phyloP scores from a whole-genome alignment of 2,329 filamentous ascomycete genomes.

The Alternaria sp. region DNA sequence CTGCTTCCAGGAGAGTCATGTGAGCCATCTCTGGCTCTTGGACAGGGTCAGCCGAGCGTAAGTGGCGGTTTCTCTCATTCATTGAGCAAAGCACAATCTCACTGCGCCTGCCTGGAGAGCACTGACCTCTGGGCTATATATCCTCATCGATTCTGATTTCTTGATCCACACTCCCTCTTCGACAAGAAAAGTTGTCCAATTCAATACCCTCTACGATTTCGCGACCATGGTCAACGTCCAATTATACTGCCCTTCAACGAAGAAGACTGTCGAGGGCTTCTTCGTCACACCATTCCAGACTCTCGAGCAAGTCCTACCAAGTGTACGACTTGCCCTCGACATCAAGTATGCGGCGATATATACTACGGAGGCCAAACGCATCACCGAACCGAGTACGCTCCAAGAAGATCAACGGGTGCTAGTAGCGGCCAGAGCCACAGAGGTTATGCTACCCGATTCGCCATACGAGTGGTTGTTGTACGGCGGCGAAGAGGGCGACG shows the following conservation, averaged over 20 bases:
- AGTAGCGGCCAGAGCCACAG: not conserved
- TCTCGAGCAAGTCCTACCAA: conserved; percentile 16
- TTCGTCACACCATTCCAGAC: conserved; percentile 15
- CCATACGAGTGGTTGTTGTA: conserved; percentile 6
- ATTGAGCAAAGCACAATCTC: not conserved
- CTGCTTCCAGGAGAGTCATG: not conserved
- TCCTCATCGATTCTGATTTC: no score
- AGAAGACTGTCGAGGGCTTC: conserved; percentile 7
- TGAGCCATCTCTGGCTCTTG: not conserved
- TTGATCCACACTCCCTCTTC: not conserved
- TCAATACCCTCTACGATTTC: not conserved
- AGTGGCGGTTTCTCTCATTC: not conserved
- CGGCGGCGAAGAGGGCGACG: conserved; percentile 14
- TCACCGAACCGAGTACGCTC: conserved; percentile 11
- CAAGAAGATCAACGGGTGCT: conserved; percentile 17
- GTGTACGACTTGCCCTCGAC: conserved; percentile 14
- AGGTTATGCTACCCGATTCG: conserved; percentile 17
- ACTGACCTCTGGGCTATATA: not conserved
- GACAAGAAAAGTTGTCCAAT: not conserved
- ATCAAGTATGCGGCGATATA: conserved; percentile 15
- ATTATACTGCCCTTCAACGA: conserved; percentile 14
- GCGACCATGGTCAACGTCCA: conserved; percentile 7
- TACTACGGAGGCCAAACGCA: conserved; percentile 11
- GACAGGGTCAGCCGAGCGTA: not conserved
- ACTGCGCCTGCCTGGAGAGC: not conserved